Evolutionary conservation across 192 early-diverging fungal species (phyloP), one percentile per base, ranked within the genome.

Genomic region (Mortierella alpina): DNA sequence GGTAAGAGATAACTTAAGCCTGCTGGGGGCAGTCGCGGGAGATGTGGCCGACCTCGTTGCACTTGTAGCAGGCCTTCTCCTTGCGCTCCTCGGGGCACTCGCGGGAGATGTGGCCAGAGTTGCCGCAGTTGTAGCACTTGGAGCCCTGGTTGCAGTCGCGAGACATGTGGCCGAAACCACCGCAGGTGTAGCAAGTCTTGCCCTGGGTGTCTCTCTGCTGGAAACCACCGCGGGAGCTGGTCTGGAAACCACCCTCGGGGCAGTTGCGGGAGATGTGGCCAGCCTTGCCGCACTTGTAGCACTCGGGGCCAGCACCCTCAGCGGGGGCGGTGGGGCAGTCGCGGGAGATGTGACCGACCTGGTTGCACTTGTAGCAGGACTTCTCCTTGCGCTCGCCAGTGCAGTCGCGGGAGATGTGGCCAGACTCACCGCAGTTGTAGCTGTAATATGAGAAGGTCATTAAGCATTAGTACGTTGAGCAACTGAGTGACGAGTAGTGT

Each of bases 191-290:
- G 82, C 82, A 83, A 51, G 74, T 72, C 69, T 72, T 77, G 59
- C 75, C 64, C 47, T 54, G 55, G 73, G 7, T 47, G 54, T 14
- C 14, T 58, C 44, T 39, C 44, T 50, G 47, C 52, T 65, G 53
- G 62, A 50, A 39, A 55, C 41, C 44, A 51, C 66, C 53, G 11
- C 51, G 59, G 62, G 51, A 54, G 49, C 52, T 45, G 58, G 53
- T 63, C 55, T 75, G 59, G 73, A 31, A 62, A 51, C 55, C 69
- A 62, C 69, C 83, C 74, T 84, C 81, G 31, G 75, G 62, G 70
- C 86, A 88, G 83, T 86, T 83, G 55, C 86, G 86, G 53, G 86
- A 88, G 68, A 88, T 86, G 77, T 88, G 87, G 51, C 87, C 87
- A 61, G 76, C 13, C 78, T 84, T 63, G 55, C 69, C 77, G 70